Evolutionary conservation across 768 basidiomycete genomes (phyloP).

Genomic region (Antrodiella citrinella): DNA sequence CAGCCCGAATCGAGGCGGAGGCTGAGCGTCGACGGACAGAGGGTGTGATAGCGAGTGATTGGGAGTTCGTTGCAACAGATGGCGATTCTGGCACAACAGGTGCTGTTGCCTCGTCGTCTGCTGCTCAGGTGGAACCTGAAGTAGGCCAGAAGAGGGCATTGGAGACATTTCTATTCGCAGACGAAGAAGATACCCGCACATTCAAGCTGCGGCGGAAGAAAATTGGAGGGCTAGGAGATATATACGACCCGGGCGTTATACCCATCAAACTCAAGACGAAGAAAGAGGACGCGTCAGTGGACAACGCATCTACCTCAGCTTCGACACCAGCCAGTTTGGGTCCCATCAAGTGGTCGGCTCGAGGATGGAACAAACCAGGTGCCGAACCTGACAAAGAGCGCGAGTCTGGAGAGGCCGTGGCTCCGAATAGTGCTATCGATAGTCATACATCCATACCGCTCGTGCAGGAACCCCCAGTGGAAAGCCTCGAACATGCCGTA

Average conservation of each 20-base stretch:
- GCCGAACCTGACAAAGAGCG: not conserved
- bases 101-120: slow-evolving; percentile 5
- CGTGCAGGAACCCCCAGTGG: too few relatives aligned
- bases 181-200: slow-evolving; percentile 40
- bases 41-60: slow-evolving; percentile 63
- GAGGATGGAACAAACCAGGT: slow-evolving; percentile 22
- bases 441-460: too few relatives aligned
- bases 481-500: too few relatives aligned
- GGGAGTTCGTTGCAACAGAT: slow-evolving; percentile 54
- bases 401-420: too few relatives aligned
- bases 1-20: slow-evolving; percentile 53
- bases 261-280: slow-evolving; percentile 54
- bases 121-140: slow-evolving; percentile 10
- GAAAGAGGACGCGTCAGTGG: slow-evolving; percentile 29
- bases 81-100: slow-evolving; percentile 11
- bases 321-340: not conserved
- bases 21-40: slow-evolving; percentile 50
- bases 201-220: slow-evolving; percentile 69
- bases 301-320: not conserved
- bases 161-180: slow-evolving; percentile 12
- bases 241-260: slow-evolving; percentile 74
- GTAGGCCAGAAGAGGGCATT: slow-evolving; percentile 15
- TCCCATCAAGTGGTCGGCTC: slow-evolving; percentile 17
- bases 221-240: slow-evolving; percentile 58
- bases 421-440: too few relatives aligned